Base-by-base conservation (phyloP, 148 eudicot species). In the Selenicereus undatus region DNA sequence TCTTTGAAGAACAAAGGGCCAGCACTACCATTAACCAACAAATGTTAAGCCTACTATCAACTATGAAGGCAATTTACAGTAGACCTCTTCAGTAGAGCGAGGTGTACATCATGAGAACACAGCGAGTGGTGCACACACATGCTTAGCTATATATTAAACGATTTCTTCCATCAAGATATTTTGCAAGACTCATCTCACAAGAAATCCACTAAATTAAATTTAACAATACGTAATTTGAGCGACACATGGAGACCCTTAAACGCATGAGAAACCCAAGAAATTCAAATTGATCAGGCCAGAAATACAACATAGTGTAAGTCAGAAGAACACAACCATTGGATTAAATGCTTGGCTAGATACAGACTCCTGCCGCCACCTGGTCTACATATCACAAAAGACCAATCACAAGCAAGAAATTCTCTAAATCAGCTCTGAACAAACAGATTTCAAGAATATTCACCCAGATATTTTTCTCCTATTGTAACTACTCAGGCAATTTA, bases 1-100 rank as follows among this genome's bases (percentile, higher is more conserved):
- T 43, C 66, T 78, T 66, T 43, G 51, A 42, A 78, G 52, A 60
- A 36, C 42, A 18, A 30, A 73, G 51, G 65, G 42, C 45, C 42
- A 73, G 71, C 68, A 73, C 45, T 74, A 56, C 14, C 62, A 80
- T 43, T 43, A 60, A 80, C n/a, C 66, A 65, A 77, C 78, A 76
- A 73, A 84, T 62, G 80, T 64, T 48, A 29, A 24, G n/a, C 60
- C 39, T 18, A 32, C 48, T 30, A 71, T 62, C 69, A 70, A 29
- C 54, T 21, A 48, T 30, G 24, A 42, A 79, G 8, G 27, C 71
- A 51, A 56, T 62, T 51, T 24, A 24, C 51, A 30, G 26, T 21
- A 26, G 51, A 56, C 30, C 29, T 70, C 71, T 39, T 21, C 45
- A 26, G 75, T 39, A 29, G 39, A 79, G 12, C 35, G 30, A 76